Evolutionary conservation across 2,329 filamentous ascomycete genomes (phyloP).

Genomic region (Exophiala sp.): DNA sequence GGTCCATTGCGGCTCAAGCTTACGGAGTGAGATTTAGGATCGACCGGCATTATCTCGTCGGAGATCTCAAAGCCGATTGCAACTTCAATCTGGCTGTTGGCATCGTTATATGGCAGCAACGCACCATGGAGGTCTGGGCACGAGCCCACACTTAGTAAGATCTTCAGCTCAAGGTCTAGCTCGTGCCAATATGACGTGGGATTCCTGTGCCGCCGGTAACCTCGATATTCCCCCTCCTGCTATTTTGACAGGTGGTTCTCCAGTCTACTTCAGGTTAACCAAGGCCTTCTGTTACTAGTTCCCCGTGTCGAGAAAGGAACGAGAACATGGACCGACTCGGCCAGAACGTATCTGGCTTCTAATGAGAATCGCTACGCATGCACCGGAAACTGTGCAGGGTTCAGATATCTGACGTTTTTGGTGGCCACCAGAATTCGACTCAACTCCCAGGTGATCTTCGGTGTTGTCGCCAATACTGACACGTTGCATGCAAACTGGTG

Average conservation of each 20-base stretch:
- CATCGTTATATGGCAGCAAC: too few relatives aligned
- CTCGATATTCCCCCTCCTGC: background rate
- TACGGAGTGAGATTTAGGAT: too few relatives aligned
- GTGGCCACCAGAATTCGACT: background rate
- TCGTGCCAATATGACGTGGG: background rate
- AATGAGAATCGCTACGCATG: background rate
- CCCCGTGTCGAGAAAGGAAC: background rate
- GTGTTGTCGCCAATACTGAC: too few relatives aligned
- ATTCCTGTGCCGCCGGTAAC: background rate
- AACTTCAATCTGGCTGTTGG: too few relatives aligned
- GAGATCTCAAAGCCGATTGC: too few relatives aligned
- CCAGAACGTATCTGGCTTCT: background rate
- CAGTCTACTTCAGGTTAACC: background rate
- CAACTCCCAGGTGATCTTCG: too few relatives aligned
- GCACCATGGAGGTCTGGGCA: too few relatives aligned
- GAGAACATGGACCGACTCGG: too few relatives aligned
- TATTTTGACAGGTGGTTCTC: background rate
- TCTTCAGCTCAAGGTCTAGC: background rate
- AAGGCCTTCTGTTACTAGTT: background rate
- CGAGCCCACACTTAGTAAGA: background rate
- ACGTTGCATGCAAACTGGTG: too few relatives aligned
- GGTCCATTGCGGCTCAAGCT: too few relatives aligned
- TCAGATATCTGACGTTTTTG: background rate
- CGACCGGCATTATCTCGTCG: too few relatives aligned
- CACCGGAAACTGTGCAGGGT: background rate